phyloP scores from a whole-genome alignment of 352 stramenopile genomes.

The Stramenopiles sp. region DNA sequence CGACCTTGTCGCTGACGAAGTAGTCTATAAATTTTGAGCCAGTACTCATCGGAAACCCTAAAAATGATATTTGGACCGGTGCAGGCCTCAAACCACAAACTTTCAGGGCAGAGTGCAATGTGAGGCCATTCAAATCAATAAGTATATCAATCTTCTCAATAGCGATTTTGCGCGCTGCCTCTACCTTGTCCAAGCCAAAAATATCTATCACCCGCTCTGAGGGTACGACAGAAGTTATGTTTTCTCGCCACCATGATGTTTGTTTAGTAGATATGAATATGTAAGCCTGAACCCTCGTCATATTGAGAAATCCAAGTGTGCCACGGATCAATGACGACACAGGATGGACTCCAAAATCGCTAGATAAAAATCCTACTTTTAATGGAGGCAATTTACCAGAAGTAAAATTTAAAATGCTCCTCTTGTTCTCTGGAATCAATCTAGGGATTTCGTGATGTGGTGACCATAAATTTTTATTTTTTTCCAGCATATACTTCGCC shows the following conservation, averaged over 20 bases:
- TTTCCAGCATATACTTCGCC: constrained; percentile 13
- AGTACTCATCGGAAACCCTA: background rate
- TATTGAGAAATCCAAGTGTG: constrained; percentile 66
- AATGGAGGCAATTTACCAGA: constrained; percentile 17
- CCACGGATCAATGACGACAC: constrained; percentile 67
- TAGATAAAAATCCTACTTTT: constrained; percentile 47
- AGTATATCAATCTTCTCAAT: constrained; percentile 62
- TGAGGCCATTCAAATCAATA: constrained; percentile 78
- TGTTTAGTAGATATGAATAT: constrained; percentile 61
- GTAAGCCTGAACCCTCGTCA: constrained; percentile 58
- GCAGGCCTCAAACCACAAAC: constrained; percentile 41
- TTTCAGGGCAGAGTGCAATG: constrained; percentile 40
- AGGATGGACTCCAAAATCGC: constrained; percentile 70
- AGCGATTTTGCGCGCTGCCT: constrained; percentile 49
- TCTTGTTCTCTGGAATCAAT: constrained; percentile 4
- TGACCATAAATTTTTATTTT: background rate
- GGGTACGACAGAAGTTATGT: constrained; percentile 50
- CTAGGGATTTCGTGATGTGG: background rate
- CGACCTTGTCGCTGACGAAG: constrained; percentile 39
- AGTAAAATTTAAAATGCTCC: constrained; percentile 18
- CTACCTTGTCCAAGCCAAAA: constrained; percentile 32
- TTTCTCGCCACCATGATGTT: constrained; percentile 47
- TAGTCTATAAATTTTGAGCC: constrained; percentile 37
- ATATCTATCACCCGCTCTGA: constrained; percentile 69
- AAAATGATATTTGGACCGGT: constrained; percentile 34